Evolutionary conservation across 2,329 filamentous ascomycete genomes (phyloP).

Genomic region (Cercospora nicotianae): DNA sequence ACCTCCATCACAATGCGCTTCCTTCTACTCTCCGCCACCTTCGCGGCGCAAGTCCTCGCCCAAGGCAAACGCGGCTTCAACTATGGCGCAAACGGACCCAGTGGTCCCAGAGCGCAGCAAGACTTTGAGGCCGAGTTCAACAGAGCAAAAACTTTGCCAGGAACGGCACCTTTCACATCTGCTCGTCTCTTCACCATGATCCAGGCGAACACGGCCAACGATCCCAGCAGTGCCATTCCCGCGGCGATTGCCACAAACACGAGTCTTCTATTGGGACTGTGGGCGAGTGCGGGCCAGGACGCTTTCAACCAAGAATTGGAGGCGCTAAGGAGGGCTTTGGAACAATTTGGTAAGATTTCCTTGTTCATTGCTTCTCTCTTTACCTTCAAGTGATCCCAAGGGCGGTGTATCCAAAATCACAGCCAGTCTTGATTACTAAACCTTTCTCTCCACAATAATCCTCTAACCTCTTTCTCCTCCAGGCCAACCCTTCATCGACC

Average conservation of each 20-base stretch:
- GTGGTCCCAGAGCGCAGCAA: slow-evolving; percentile 60
- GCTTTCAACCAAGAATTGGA: slow-evolving; percentile 70
- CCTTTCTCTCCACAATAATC: too few species aligned
- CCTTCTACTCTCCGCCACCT: slow-evolving; percentile 1
- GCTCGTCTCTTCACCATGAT: slow-evolving; percentile 67
- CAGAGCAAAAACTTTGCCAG: slow-evolving; percentile 62
- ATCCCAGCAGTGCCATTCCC: slow-evolving; percentile 68
- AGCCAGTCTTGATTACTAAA: not conserved
- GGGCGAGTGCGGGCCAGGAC: slow-evolving; percentile 54
- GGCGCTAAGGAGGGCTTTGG: slow-evolving; percentile 70
- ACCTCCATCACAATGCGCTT: not conserved
- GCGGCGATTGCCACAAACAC: slow-evolving; percentile 82
- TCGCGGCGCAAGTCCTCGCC: slow-evolving; percentile 42
- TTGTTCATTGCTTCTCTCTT: too few species aligned
- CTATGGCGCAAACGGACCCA: slow-evolving; percentile 64
- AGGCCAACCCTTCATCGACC: slow-evolving; percentile 63
- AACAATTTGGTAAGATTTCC: slow-evolving; percentile 51
- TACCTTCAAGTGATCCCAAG: not conserved
- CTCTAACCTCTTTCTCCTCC: too few species aligned
- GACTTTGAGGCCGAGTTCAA: slow-evolving; percentile 73
- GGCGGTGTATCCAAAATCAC: not conserved
- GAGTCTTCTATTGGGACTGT: slow-evolving; percentile 76
- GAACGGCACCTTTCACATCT: slow-evolving; percentile 45
- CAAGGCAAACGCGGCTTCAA: slow-evolving; percentile 64
- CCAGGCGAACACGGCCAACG: slow-evolving; percentile 58